Conservation (phyloP, 2,329 filamentous ascomycete genomes). For the Hypoxylon rubiginosum region DNA sequence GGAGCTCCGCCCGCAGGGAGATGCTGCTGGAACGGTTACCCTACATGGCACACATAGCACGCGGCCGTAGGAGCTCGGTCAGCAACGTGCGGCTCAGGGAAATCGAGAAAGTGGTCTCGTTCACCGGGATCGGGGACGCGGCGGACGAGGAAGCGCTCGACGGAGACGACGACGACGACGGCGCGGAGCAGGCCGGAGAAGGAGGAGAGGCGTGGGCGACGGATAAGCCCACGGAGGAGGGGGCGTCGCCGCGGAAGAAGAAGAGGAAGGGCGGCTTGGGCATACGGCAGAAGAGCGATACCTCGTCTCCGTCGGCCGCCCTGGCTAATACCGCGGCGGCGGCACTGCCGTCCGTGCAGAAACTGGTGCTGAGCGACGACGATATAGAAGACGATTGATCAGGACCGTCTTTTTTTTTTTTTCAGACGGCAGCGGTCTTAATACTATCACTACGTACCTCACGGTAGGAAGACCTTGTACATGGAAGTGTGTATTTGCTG, state of each 20-base stretch:
- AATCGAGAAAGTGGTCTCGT: conserved; percentile 77
- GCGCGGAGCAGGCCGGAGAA: conserved; percentile 54
- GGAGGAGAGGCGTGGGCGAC: conserved; percentile 70
- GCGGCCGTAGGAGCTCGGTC: conserved; percentile 56
- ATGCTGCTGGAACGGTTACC: conserved; percentile 88
- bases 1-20: conserved; percentile 76
- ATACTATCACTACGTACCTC: not conserved
- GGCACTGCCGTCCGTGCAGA: conserved; percentile 67
- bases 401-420: no score
- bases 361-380: conserved; percentile 82
- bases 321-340: conserved; percentile 45
- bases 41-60: conserved; percentile 80
- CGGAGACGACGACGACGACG: conserved; percentile 60
- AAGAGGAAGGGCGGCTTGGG: conserved; percentile 50
- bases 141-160: conserved; percentile 51
- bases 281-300: conserved; percentile 53
- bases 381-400: conserved; percentile 82
- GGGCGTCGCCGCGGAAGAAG: conserved; percentile 63
- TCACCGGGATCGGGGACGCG: conserved; percentile 67
- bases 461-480: conserved; percentile 3
- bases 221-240: conserved; percentile 71
- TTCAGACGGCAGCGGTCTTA: not conserved
- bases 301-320: conserved; percentile 41
- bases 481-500: not conserved
- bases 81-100: conserved; percentile 63